phyloP scores from a whole-genome alignment of 164 flowering plant species.

The Houttuynia cordata region DNA sequence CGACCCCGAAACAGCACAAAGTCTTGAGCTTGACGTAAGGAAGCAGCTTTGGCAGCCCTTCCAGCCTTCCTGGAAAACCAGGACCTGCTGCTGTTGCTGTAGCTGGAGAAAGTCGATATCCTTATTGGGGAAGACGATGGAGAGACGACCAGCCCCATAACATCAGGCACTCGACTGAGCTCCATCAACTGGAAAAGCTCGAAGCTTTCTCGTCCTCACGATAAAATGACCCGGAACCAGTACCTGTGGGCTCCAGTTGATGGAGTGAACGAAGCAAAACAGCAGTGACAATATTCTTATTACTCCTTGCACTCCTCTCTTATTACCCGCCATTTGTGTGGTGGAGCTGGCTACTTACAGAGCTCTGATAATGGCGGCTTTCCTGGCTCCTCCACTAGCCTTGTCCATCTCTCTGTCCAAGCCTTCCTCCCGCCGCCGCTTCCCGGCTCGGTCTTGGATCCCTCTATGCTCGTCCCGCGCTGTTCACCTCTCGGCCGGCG shows the following conservation, averaged over 20 bases:
- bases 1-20: neutral
- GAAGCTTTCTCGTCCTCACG: no score
- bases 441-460: neutral
- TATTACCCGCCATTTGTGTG: neutral
- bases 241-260: no score
- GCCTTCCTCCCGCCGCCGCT: neutral
- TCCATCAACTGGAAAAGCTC: no score
- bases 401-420: neutral
- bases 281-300: no score
- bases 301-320: neutral
- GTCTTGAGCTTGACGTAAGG: neutral
- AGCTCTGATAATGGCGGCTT: neutral
- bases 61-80: neutral
- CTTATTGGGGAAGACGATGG: neutral
- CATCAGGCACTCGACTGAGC: neutral
- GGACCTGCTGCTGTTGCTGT: neutral
- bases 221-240: neutral
- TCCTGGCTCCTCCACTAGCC: no score
- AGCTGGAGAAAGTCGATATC: neutral
- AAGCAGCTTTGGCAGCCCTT: neutral
- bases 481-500: slow-evolving; percentile 3
- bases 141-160: neutral
- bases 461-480: neutral
- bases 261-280: no score
- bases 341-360: neutral